Evolutionary conservation across 768 basidiomycete species (phyloP).

Genomic region (Podaxis carcinomalis): DNA sequence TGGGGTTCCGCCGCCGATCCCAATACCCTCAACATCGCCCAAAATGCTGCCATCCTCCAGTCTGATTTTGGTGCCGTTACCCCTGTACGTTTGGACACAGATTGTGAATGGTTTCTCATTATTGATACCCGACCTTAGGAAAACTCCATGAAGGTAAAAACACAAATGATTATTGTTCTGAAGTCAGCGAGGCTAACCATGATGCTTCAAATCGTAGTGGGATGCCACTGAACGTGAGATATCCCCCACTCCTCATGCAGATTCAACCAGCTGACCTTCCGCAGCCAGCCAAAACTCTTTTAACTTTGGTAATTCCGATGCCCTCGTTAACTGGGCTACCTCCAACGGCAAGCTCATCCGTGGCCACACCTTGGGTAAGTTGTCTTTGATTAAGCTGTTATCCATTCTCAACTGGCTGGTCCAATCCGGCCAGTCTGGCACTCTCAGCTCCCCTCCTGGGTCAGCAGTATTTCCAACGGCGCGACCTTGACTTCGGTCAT

Average conservation of each 20-base stretch:
- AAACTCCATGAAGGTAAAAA: constrained; percentile 38
- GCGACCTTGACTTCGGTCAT: constrained; percentile 28
- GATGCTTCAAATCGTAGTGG: constrained; percentile 22
- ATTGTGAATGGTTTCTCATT: not conserved
- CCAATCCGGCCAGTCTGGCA: constrained; percentile 19
- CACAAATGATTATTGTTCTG: not conserved
- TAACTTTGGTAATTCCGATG: constrained; percentile 29
- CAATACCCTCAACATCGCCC: constrained; percentile 25
- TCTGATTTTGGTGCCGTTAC: constrained; percentile 38
- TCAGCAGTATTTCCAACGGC: constrained; percentile 23
- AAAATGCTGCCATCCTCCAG: constrained; percentile 22
- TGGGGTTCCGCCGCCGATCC: constrained; percentile 24
- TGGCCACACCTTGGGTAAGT: constrained; percentile 28
- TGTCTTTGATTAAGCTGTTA: not conserved
- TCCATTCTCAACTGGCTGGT: not conserved
- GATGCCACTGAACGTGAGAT: constrained; percentile 34
- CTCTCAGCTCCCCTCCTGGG: constrained; percentile 31
- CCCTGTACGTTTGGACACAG: constrained; percentile 19
- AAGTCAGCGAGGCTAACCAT: not conserved
- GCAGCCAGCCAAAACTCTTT: constrained; percentile 28
- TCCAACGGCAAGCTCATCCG: constrained; percentile 36
- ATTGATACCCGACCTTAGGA: constrained; percentile 7
- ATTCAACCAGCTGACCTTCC: not conserved
- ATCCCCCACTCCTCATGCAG: not conserved
- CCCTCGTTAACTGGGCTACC: constrained; percentile 35